Base-by-base conservation (phyloP, 352 stramenopile species). In the Phytophthora podocarpi region DNA sequence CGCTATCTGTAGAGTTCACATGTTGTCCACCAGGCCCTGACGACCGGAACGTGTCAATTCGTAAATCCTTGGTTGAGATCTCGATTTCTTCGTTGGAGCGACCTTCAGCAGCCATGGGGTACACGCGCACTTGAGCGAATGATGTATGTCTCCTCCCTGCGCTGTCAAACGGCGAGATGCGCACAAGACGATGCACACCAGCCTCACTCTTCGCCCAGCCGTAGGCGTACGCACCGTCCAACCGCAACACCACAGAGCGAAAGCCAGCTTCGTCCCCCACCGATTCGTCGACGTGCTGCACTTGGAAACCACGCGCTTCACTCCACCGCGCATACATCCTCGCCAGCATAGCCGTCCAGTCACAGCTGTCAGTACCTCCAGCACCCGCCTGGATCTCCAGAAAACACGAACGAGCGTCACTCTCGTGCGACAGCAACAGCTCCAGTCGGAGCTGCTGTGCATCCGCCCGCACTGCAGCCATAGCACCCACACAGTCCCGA, bases 1-100 rank as follows among this genome's bases (percentile, higher is more conserved):
- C 96, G 30, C 94, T 98, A 68, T 99, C 95, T 5, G 98, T 97
- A 59, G 97, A 97, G 74, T 99, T 99, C 6, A 99, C 97, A 70
- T 99, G 98, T 74, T 99, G 96, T 1, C 96, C 96, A 26, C 96
- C 96, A 16, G 91, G 84, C 8, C 96, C 97, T 6, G 96, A 97
- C 36, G 87, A 93, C 5, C 95, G 78, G 76, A 98, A 98, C 24
- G 93, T 98, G 41, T 97, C 97, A 20, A 99, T 91, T 42, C 98
- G 92, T 48, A 99, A 67, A 49, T 98, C 94, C 41, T 85, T 87
- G 0, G 75, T 65, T 6, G 75, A 67, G n/a, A 97, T 89, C 20
- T 89, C 76, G n/a, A 78, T 45, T 15, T 64, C 36, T n/a, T 73
- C 41, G 20, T 76, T 78, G 5, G 39, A 60, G 41, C 56, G 41